Conservation (phyloP, 2,329 filamentous ascomycete genomes). For the Colletotrichum sublineola region DNA sequence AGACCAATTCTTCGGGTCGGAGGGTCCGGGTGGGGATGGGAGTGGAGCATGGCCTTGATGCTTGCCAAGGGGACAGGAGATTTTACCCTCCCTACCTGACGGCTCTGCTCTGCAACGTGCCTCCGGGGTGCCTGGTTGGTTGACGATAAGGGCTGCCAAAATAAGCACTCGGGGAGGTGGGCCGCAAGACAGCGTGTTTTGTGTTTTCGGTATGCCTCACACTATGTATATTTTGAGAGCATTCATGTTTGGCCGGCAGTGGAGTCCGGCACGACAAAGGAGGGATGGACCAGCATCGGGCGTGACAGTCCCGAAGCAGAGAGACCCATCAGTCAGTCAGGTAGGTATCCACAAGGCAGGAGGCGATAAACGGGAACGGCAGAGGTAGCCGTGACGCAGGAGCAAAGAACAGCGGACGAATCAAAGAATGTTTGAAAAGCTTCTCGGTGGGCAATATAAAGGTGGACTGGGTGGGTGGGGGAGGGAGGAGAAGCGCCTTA, state of each 20-base stretch:
- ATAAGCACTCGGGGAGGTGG: conserved; percentile 21
- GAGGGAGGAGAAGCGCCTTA: neutral
- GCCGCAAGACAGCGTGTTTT: conserved; percentile 14
- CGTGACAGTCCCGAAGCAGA: conserved; percentile 14
- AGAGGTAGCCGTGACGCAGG: conserved; percentile 4
- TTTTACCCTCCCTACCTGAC: neutral
- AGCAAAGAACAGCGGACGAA: conserved; percentile 12
- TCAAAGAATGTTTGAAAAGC: neutral
- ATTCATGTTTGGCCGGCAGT: neutral
- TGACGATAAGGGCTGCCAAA: conserved; percentile 20
- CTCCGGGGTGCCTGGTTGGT: neutral
- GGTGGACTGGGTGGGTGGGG: too few relatives aligned
- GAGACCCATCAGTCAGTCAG: conserved; percentile 12
- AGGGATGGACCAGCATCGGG: neutral
- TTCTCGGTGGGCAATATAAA: neutral
- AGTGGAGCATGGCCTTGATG: conserved; percentile 25
- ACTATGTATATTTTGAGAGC: neutral
- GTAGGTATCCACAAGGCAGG: neutral
- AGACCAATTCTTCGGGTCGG: conserved; percentile 21
- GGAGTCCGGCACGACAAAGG: neutral
- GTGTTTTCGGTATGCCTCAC: conserved; percentile 17
- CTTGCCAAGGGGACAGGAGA: conserved; percentile 29
- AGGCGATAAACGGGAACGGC: neutral
- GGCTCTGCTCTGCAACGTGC: neutral
- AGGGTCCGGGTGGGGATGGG: conserved; percentile 9